Base-by-base conservation (phyloP, 1,139 yeast genomes). In the Zhuliangozyma blackwelliae region DNA sequence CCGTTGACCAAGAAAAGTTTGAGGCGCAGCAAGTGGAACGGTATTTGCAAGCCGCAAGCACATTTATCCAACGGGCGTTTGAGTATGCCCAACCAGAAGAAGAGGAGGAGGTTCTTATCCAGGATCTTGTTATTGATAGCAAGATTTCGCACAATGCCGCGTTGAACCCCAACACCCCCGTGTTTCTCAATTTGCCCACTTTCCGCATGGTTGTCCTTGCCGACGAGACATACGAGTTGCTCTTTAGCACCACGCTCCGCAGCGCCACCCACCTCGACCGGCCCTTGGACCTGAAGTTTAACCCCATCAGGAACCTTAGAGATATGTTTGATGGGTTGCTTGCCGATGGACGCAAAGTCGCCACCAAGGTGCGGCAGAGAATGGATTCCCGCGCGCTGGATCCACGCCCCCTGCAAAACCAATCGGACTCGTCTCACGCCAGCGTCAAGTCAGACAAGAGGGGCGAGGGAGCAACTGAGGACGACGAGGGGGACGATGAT, bases 151-250 rank as follows among this genome's bases (percentile, higher is more conserved):
- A 87, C 37, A 88, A 88, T 53, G 86, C 79, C 1, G 96, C 96
- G 0, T 64, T 88, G 32, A 85, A 89, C 54, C 96, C 96, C 2
- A 72, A 75, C 29, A 73, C 81, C 10, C 95, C 95, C 0, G 79
- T 84, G 13, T 78, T 68, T 39, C 73, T 92, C 40, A 86, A 86
- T 38, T 65, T 90, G 23, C 90, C 97, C 0, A 89, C 96, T 0
- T 92, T 92, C 64, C 71, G 98, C 47, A 92, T 92, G 98, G 95
- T 92, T 13, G 68, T 92, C 4, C 68, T 92, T 11, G 97, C 97
- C 0, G 96, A 90, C 57, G 97, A 89, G 52, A 86, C 97, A 0
- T 82, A 89, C 48, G 97, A 92, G 55, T 65, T 84, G 29, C 77
- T 90, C 46, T 92, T 92, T 59, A 72, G 87, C 27, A 65, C 69